These are phyloP conservation scores for Mucor sp. DNA, from an alignment of 371 early-diverging fungal genomes.

Conservation along the genomic window DNA sequence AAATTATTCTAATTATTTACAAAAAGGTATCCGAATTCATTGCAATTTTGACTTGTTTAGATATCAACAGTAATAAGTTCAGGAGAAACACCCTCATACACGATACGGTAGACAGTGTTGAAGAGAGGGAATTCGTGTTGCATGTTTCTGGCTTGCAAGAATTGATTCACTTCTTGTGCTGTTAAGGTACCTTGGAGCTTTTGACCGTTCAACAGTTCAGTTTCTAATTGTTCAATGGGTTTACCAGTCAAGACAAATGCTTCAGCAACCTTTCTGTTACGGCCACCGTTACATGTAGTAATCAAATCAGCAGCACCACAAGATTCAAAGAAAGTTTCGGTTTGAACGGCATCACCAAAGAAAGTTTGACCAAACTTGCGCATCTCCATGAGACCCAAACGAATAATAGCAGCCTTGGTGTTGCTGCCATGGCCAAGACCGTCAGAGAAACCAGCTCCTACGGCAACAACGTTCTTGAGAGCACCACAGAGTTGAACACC, in stretches of 20 bases:
- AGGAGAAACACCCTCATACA: slow-evolving; percentile 68
- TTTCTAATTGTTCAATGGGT: slow-evolving; percentile 87
- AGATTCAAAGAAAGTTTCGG: slow-evolving; percentile 67
- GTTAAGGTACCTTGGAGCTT: slow-evolving; percentile 98
- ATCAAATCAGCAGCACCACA: slow-evolving; percentile 77
- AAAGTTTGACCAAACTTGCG: slow-evolving; percentile 92
- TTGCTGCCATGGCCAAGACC: slow-evolving; percentile 85
- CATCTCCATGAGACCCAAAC: slow-evolving; percentile 97
- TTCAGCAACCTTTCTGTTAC: slow-evolving; percentile 94
- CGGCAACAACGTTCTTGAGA: slow-evolving; percentile 96
- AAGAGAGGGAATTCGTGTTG: slow-evolving; percentile 81
- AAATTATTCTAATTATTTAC: slow-evolving; percentile 14
- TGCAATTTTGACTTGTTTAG: slow-evolving; percentile 24
- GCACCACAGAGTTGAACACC: slow-evolving; percentile 98
- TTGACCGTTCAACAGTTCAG: slow-evolving; percentile 94
- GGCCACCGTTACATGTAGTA: slow-evolving; percentile 95
- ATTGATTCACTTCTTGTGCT: slow-evolving; percentile 83
- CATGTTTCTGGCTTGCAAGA: slow-evolving; percentile 65
- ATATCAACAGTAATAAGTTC: slow-evolving; percentile 32
- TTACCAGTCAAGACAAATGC: slow-evolving; percentile 86
- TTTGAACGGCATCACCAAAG: slow-evolving; percentile 73
- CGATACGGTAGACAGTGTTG: slow-evolving; percentile 84
- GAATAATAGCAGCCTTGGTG: slow-evolving; percentile 96
- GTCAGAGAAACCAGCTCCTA: slow-evolving; percentile 96
- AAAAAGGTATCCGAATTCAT: slow-evolving; percentile 12